These are phyloP conservation scores for Phytopythium litorale DNA, from an alignment of 352 stramenopile genomes.

Conservation along the genomic window DNA sequence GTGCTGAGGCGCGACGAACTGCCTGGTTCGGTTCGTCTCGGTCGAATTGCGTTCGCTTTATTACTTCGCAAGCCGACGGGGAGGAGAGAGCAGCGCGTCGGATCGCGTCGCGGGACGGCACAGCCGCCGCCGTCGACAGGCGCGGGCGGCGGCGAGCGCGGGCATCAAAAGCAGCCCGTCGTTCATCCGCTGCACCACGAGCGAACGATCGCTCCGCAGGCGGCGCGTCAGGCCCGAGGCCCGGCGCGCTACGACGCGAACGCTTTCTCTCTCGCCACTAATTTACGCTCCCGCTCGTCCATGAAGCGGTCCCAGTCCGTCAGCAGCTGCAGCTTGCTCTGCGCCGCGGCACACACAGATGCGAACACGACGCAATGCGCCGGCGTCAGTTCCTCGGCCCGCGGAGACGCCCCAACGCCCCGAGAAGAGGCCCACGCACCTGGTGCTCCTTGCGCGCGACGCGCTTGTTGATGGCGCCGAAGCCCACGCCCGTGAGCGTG, in stretches of 20 bases:
- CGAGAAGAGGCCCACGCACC: constrained; percentile 22
- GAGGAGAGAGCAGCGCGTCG: background rate
- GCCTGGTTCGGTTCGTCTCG: background rate
- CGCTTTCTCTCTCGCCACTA: constrained; percentile 37
- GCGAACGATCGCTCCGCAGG: background rate
- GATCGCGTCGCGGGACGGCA: background rate
- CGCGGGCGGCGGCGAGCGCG: background rate
- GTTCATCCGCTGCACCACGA: background rate
- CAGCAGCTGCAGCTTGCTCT: constrained; percentile 77
- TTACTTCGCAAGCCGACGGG: background rate
- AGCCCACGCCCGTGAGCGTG: constrained; percentile 74
- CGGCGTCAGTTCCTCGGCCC: background rate
- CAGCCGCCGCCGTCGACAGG: background rate
- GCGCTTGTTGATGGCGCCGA: constrained; percentile 72
- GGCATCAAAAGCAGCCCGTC: background rate
- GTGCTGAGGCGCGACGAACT: too few relatives aligned
- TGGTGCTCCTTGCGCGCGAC: constrained; percentile 64
- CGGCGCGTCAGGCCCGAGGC: background rate
- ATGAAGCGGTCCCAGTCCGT: constrained; percentile 83
- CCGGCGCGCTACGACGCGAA: background rate
- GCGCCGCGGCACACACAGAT: background rate
- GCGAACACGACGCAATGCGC: background rate
- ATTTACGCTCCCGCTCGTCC: constrained; percentile 71
- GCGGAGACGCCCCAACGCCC: background rate
- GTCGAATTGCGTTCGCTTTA: background rate